A percentile compares a stretch with the other conserved stretches of the same genome.
phyloP scores from a whole-genome alignment of 2,329 filamentous ascomycete species.

The Calycina marina region DNA sequence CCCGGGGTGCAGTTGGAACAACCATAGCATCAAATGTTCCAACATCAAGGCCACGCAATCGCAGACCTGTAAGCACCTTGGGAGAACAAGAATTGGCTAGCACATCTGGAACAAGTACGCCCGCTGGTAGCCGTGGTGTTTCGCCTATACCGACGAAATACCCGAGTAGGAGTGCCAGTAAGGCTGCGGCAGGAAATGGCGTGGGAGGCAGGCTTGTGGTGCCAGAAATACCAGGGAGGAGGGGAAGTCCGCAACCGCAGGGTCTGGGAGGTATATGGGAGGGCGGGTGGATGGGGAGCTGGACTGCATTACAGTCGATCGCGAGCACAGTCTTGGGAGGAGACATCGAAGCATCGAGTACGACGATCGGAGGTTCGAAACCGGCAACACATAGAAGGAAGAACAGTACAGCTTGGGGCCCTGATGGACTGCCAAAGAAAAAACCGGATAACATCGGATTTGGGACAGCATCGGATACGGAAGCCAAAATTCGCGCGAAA shows the following conservation, averaged over 20 bases:
- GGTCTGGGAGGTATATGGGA: slow-evolving; percentile 4
- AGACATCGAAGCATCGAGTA: slow-evolving; percentile 10
- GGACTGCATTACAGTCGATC: slow-evolving; percentile 20
- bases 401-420: slow-evolving; percentile 18
- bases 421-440: slow-evolving; percentile 10
- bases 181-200: slow-evolving; percentile 4
- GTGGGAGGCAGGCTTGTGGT: slow-evolving; percentile 1
- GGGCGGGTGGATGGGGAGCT: slow-evolving; percentile 18
- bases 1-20: too few species aligned
- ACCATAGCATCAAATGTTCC: too few species aligned
- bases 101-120: slow-evolving; percentile 20
- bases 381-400: slow-evolving; percentile 5
- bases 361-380: neutral
- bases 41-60: slow-evolving; percentile 19
- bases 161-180: slow-evolving; percentile 12
- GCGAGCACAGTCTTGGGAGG: slow-evolving; percentile 22
- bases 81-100: slow-evolving; percentile 19
- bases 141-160: slow-evolving; percentile 35
- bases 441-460: slow-evolving; percentile 29
- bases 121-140: slow-evolving; percentile 28
- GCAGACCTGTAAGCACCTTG: slow-evolving; percentile 15
- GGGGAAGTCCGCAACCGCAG: slow-evolving; percentile 4
- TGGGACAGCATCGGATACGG: slow-evolving; percentile 37
- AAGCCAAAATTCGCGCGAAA: slow-evolving; percentile 38
- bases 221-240: neutral